These are phyloP conservation scores for Picocystis sp. DNA, from an alignment of 163 green algal species.

Conservation along the genomic window DNA sequence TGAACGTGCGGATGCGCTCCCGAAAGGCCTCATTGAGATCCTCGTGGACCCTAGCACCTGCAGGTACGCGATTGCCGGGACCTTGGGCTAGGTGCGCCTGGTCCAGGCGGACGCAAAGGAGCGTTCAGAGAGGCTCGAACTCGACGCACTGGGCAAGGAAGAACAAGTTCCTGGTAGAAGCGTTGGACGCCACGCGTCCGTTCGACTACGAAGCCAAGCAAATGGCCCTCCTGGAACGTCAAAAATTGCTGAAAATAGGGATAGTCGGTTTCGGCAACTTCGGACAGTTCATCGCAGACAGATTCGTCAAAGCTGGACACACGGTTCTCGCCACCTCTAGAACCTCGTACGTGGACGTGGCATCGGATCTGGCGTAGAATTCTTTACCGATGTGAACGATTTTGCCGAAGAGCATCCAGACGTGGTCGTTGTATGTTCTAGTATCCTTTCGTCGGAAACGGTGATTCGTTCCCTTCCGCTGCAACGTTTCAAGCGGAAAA, in stretches of 20 bases:
- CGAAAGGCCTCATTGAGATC: no score
- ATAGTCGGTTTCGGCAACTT: constrained; percentile 98
- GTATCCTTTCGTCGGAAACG: constrained; percentile 72
- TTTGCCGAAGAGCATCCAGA: constrained; percentile 96
- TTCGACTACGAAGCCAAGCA: constrained; percentile 74
- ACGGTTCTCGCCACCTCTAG: constrained; percentile 34
- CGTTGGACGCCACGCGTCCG: constrained; percentile 77
- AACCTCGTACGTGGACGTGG: constrained; percentile 46
- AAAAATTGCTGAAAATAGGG: constrained; percentile 25
- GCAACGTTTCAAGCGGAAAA: constrained; percentile 65
- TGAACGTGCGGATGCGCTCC: no score
- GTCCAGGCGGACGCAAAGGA: no score
- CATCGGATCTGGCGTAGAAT: constrained; percentile 56
- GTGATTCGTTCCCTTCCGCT: constrained; percentile 67
- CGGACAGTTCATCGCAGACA: constrained; percentile 85
- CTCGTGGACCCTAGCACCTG: no score
- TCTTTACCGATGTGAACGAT: constrained; percentile 60
- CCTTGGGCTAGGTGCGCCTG: no score
- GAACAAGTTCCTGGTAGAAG: constrained; percentile 15
- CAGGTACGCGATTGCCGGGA: no score
- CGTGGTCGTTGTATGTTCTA: constrained; percentile 69
- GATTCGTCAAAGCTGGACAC: constrained; percentile 56
- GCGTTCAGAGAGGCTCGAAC: no score
- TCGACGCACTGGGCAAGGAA: no score
- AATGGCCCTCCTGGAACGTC: background rate